These are phyloP conservation scores for Leccinellum rugosiceps DNA, from an alignment of 768 basidiomycete species.

Conservation along the genomic window DNA sequence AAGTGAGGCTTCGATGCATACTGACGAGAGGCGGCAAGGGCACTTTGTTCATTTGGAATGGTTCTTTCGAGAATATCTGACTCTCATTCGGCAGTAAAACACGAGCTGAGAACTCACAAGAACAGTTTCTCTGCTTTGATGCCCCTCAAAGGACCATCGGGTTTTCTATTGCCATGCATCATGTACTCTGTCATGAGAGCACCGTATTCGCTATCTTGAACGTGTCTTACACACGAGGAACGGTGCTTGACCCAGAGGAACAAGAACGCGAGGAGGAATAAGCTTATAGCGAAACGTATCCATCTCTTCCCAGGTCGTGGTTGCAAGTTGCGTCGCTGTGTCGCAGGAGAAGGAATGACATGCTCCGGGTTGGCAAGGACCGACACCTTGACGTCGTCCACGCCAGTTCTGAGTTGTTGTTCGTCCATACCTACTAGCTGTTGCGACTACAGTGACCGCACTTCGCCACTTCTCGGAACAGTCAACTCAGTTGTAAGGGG, in stretches of 20 bases:
- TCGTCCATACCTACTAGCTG: slow-evolving; percentile 17
- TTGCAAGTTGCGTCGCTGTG: slow-evolving; percentile 4
- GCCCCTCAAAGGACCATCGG: slow-evolving; percentile 26
- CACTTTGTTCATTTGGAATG: slow-evolving; percentile 49
- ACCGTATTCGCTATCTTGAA: slow-evolving; percentile 12
- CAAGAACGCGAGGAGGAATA: slow-evolving; percentile 5
- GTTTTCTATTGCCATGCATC: slow-evolving; percentile 13
- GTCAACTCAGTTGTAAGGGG: not conserved
- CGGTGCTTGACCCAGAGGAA: slow-evolving; percentile 16
- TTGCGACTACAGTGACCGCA: not conserved
- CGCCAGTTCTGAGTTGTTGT: slow-evolving; percentile 1
- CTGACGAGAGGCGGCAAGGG: slow-evolving; percentile 47
- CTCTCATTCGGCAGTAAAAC: not conserved
- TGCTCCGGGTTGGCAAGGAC: not conserved
- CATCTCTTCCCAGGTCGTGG: slow-evolving; percentile 11
- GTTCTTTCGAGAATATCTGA: slow-evolving; percentile 32
- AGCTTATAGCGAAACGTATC: slow-evolving; percentile 3
- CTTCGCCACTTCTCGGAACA: not conserved
- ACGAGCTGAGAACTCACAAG: slow-evolving; percentile 33
- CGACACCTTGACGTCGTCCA: slow-evolving; percentile 4
- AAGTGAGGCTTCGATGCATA: slow-evolving; percentile 57
- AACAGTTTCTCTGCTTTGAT: slow-evolving; percentile 43
- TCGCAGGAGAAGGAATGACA: slow-evolving; percentile 20
- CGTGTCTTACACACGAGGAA: not conserved
- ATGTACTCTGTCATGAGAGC: slow-evolving; percentile 17